Evolutionary conservation across 805 yeast species (phyloP), one percentile per base, ranked within the genome.

Genomic region (Starmerella geochares): DNA sequence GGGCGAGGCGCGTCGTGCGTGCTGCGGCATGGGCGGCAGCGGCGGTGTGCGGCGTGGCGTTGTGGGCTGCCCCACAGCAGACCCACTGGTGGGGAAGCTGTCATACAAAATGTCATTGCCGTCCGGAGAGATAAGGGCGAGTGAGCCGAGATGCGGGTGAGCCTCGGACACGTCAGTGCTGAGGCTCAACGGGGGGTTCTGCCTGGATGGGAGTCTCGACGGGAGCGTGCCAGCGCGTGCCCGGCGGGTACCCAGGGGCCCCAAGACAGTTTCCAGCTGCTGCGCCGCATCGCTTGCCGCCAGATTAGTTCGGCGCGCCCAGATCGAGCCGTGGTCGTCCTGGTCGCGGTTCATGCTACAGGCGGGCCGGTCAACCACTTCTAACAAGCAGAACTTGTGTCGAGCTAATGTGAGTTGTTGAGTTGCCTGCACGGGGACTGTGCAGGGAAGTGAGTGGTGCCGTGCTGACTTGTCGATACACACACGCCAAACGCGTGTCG

Each of bases 161-260:
- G 41, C 31, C 20, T 27, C 35, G 44, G 27, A 14, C 3, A 38
- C 17, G 7, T 29, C 46, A 4, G 35, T 21, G 28, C 33, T 19
- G 17, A 38, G 23, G 19, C 25, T 25, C 13, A 41, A 23, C 20
- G 42, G 16, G 10, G 52, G 27, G 31, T 20, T 31, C n/a, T 28
- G 39, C 21, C 40, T 16, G 24, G 52, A 48, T 13, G 63, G 21
- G 48, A 80, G 71, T 43, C 81, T 67, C 19, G 87, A 79, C 8
- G 92, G 90, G 43, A 84, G 67, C 13, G 94, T 84, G 2, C 92
- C 92, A 2, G 92, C 83, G 55, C 94, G 73, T 40, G 83, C 78
- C 54, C 92, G 73, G n/a, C 58, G 58, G n/a, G 53, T 51, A 16
- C 46, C 53, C 29, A 42, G 24, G 7, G 47, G 24, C 38, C 48